phyloP scores from a whole-genome alignment of 1,284 basidiomycete genomes.

The Trametes polyzona region DNA sequence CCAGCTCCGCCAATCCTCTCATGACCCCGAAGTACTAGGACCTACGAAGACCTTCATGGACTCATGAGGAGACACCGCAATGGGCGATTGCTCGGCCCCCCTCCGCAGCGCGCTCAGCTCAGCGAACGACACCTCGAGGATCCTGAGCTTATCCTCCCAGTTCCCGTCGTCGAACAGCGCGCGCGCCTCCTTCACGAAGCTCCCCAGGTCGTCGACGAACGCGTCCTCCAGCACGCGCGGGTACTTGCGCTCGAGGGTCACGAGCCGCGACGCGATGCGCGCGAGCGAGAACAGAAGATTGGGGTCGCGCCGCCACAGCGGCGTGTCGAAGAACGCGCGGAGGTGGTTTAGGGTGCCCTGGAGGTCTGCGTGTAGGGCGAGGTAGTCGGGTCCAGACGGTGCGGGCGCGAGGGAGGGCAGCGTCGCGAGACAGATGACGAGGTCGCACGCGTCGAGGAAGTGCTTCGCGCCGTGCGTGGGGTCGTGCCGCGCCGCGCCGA shows the following conservation, averaged over 20 bases:
- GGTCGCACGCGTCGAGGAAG: slow-evolving; percentile 27
- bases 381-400: too few species aligned
- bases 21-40: too few species aligned
- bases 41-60: too few species aligned
- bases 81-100: too few species aligned
- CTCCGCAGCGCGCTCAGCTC: slow-evolving; percentile 11
- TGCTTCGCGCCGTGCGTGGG: slow-evolving; percentile 8
- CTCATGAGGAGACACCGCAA: too few species aligned
- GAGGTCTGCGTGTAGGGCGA: not conserved
- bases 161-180: slow-evolving; percentile 16
- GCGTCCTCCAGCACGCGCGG: slow-evolving; percentile 9
- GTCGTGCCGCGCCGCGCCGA: slow-evolving; percentile 9
- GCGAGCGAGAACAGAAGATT: slow-evolving; percentile 17
- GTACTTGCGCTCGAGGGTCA: slow-evolving; percentile 14
- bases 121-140: slow-evolving; percentile 11
- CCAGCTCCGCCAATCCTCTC: too few species aligned
- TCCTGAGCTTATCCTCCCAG: slow-evolving; percentile 25
- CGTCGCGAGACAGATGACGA: slow-evolving; percentile 21
- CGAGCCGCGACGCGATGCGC: slow-evolving; percentile 22
- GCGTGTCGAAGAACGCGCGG: slow-evolving; percentile 18
- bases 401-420: slow-evolving; percentile 5
- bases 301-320: slow-evolving; percentile 18
- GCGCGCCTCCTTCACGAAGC: slow-evolving; percentile 13
- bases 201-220: slow-evolving; percentile 15
- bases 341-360: slow-evolving; percentile 18